phyloP scores from a whole-genome alignment of 306 rosid genomes.

The Corylus heterophylla region DNA sequence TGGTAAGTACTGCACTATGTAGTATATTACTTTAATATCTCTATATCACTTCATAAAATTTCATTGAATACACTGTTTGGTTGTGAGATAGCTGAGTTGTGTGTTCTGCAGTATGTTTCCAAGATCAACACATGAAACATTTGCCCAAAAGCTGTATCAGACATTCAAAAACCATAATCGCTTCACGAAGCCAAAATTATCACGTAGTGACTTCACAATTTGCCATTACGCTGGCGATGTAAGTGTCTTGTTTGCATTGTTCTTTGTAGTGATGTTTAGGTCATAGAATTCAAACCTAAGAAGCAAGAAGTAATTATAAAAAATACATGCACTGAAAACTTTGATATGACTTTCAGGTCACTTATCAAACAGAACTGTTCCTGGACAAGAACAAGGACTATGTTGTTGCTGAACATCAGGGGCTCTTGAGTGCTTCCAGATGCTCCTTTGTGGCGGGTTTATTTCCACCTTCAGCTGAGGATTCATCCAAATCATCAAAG shows the following conservation, averaged over 20 bases:
- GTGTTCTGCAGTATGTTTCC: conserved; percentile 90
- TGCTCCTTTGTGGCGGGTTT: conserved; percentile 78
- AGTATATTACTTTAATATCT: conserved; percentile 14
- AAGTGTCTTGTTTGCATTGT: conserved; percentile 41
- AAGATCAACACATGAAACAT: conserved; percentile 97
- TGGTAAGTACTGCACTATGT: conserved; percentile 58
- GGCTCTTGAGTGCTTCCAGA: conserved; percentile 77
- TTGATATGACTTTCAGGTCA: conserved; percentile 62
- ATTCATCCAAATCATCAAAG: conserved; percentile 88
- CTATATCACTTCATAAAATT: neutral
- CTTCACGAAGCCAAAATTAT: conserved; percentile 87
- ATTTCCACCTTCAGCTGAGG: conserved; percentile 78
- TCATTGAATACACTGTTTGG: neutral
- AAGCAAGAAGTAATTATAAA: conserved; percentile 24
- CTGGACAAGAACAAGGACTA: conserved; percentile 99
- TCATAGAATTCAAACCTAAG: conserved; percentile 28
- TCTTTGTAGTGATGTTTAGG: conserved; percentile 16
- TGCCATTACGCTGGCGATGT: conserved; percentile 99
- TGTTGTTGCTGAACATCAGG: conserved; percentile 98
- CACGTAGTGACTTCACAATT: conserved; percentile 96
- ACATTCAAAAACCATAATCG: conserved; percentile 92
- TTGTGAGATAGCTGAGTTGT: conserved; percentile 21
- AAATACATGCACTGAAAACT: conserved; percentile 25
- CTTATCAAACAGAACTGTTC: conserved; percentile 94
- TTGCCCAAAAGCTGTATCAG: conserved; percentile 94